Percentiles rank a stretch among this genome's conserved stretches.
Conservation (phyloP, 176 grass and related monocot species). For the Paspalum notatum region DNA sequence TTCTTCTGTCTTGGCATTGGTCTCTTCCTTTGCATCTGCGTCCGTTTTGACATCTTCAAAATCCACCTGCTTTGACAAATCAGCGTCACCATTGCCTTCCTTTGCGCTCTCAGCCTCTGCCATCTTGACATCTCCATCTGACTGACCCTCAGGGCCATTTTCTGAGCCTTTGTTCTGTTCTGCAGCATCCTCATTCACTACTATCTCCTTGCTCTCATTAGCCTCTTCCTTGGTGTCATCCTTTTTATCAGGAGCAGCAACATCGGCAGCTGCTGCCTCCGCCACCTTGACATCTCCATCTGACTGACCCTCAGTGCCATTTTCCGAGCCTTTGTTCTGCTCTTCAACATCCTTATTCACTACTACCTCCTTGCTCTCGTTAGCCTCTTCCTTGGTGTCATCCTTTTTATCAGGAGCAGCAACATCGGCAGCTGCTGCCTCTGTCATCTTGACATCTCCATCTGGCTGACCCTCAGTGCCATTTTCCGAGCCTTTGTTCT, state of each 20-base stretch:
- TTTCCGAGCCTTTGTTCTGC: conserved; percentile 42
- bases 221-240: conserved; percentile 34
- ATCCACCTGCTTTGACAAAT: conserved; percentile 26
- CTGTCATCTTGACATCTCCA: conserved; percentile 41
- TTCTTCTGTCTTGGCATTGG: conserved; percentile 15
- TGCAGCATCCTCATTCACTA: conserved; percentile 15
- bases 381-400: conserved; percentile 36
- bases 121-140: conserved; percentile 41
- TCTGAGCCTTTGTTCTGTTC: conserved; percentile 38
- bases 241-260: conserved; percentile 32
- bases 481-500: conserved; percentile 47
- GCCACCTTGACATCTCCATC: conserved; percentile 43
- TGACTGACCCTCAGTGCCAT: conserved; percentile 31
- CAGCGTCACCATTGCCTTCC: conserved; percentile 32
- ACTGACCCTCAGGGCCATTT: conserved; percentile 40
- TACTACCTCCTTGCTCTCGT: conserved; percentile 14
- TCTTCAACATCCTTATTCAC: conserved; percentile 25
- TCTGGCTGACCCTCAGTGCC: conserved; percentile 14
- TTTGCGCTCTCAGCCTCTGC: conserved; percentile 36
- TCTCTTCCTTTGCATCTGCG: conserved; percentile 27
- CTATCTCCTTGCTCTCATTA: conserved; percentile 19
- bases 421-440: background rate
- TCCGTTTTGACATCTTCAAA: conserved; percentile 36
- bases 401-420: conserved; percentile 35
- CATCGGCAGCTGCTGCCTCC: background rate